phyloP scores from a whole-genome alignment of 176 grass and related monocot species.

The Paspalum notatum region DNA sequence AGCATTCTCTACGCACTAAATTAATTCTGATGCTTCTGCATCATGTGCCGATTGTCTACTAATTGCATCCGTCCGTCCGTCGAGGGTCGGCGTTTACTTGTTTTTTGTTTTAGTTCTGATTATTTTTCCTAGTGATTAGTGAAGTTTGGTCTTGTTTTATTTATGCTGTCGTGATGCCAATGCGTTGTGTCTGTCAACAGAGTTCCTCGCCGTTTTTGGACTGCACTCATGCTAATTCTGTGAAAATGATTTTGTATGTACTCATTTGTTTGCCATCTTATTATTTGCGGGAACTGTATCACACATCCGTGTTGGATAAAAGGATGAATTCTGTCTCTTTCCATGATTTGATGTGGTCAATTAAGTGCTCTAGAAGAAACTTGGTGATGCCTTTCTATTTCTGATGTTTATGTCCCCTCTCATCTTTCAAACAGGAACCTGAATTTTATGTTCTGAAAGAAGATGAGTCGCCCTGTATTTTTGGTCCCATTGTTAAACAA shows the following conservation, averaged over 20 bases:
- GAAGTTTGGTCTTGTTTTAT: not conserved
- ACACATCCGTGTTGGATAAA: not conserved
- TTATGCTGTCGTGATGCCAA: no score
- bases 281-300: not conserved
- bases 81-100: not conserved
- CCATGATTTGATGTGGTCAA: not conserved
- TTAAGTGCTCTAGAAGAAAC: not conserved
- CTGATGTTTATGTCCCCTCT: conserved; percentile 32
- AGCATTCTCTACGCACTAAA: not conserved
- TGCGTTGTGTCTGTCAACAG: no score
- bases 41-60: not conserved
- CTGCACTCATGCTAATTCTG: not conserved
- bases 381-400: not conserved
- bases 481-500: conserved; percentile 90
- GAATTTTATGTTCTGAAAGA: conserved; percentile 92
- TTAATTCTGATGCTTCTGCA: conserved; percentile 3
- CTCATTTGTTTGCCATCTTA: not conserved
- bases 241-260: not conserved
- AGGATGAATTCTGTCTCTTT: not conserved
- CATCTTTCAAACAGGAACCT: conserved; percentile 61
- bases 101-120: not conserved
- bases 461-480: conserved; percentile 94
- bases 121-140: not conserved
- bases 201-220: not conserved
- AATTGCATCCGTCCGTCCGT: not conserved